Percentiles rank a stretch among this genome's conserved stretches.
Conservation (phyloP, 2,329 filamentous ascomycete genomes). For the Aulographum hederae region DNA sequence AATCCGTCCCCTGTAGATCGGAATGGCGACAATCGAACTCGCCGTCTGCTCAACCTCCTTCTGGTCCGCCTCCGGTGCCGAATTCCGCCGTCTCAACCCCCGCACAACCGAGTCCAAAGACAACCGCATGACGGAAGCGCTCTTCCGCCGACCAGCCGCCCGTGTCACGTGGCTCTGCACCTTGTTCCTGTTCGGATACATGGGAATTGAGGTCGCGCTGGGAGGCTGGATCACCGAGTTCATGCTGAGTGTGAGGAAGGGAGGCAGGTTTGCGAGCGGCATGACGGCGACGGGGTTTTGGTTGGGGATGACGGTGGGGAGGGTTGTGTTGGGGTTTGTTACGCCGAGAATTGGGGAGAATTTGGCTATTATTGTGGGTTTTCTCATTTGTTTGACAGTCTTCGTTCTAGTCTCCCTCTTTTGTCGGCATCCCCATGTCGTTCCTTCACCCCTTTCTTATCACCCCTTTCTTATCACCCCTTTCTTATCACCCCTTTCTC, state of each 20-base stretch:
- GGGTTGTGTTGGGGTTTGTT: conserved; percentile 56
- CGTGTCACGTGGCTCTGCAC: conserved; percentile 56
- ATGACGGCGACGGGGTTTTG: conserved; percentile 69
- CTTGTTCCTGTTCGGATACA: conserved; percentile 59
- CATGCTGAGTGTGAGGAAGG: conserved; percentile 62
- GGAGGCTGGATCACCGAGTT: conserved; percentile 75
- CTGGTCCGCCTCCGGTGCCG: conserved; percentile 40
- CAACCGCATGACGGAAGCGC: conserved; percentile 31
- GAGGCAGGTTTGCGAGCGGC: conserved; percentile 50
- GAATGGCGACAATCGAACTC: conserved; percentile 37
- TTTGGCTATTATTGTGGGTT: conserved; percentile 26
- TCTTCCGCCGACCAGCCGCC: conserved; percentile 25
- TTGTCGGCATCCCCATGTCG: not conserved
- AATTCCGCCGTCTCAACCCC: conserved; percentile 34
- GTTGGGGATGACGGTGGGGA: conserved; percentile 61
- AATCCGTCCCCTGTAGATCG: conserved; percentile 21
- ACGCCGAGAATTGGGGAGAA: conserved; percentile 60
- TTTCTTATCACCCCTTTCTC: not conserved
- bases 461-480: conserved; percentile 26
- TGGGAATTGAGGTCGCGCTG: conserved; percentile 58
- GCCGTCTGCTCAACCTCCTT: conserved; percentile 35
- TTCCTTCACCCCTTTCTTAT: too few species aligned
- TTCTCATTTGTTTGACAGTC: conserved; percentile 13
- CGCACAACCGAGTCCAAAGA: conserved; percentile 24
- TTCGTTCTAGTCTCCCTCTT: not conserved